phyloP scores from a whole-genome alignment of 139 green algal species.

The Desmodesmus armatus region DNA sequence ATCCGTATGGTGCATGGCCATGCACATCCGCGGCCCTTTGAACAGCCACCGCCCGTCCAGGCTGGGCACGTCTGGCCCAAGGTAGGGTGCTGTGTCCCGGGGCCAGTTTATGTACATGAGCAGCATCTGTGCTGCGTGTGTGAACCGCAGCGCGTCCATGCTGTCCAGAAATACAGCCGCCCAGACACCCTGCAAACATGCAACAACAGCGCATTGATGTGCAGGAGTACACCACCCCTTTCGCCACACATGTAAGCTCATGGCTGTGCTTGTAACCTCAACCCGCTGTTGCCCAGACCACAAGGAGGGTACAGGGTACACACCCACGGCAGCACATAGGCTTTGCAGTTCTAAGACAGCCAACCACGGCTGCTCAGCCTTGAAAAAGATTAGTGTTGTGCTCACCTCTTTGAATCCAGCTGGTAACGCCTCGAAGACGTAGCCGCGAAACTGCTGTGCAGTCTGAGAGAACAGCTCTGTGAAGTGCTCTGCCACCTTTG shows the following conservation, averaged over 20 bases:
- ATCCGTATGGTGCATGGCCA: constrained; percentile 80
- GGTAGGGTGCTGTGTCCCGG: constrained; percentile 56
- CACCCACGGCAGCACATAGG: not conserved
- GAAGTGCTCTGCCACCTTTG: constrained; percentile 40
- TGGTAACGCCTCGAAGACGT: constrained; percentile 67
- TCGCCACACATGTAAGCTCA: not conserved
- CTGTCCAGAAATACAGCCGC: constrained; percentile 62
- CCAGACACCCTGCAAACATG: constrained; percentile 36
- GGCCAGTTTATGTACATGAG: constrained; percentile 70
- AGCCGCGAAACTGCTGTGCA: constrained; percentile 82
- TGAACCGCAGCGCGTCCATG: constrained; percentile 82
- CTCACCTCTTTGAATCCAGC: not conserved
- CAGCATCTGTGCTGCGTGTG: constrained; percentile 71
- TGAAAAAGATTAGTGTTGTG: no score
- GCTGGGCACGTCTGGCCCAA: constrained; percentile 55
- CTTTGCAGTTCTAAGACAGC: no score
- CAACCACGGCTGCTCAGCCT: no score
- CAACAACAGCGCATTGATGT: not conserved
- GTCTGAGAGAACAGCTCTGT: constrained; percentile 72
- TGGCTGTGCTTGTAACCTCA: not conserved
- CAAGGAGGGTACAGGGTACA: not conserved
- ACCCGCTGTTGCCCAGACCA: not conserved
- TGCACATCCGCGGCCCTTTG: constrained; percentile 75
- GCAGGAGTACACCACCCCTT: not conserved
- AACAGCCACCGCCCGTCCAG: constrained; percentile 78